phyloP scores from a whole-genome alignment of 73 alveolate species.

The Breviolum minutum region DNA sequence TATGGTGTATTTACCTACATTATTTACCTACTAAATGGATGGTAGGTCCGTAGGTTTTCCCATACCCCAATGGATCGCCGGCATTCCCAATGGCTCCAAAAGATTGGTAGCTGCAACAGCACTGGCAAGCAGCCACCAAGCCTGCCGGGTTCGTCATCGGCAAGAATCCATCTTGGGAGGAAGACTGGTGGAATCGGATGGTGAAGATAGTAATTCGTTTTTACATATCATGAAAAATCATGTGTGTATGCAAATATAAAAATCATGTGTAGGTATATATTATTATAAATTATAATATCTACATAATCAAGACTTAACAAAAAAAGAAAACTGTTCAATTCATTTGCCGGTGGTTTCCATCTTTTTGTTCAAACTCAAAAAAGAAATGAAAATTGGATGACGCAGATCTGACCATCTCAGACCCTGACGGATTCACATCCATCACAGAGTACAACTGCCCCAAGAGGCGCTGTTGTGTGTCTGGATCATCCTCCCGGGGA shows the following conservation, averaged over 20 bases:
- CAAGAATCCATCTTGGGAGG: background rate
- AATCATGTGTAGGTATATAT: no score
- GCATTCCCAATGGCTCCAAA: constrained; percentile 9
- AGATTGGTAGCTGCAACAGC: constrained; percentile 85
- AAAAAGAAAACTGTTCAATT: no score
- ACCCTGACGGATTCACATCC: constrained; percentile 75
- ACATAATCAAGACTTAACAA: no score
- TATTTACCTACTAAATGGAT: no score
- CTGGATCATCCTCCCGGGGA: constrained; percentile 48
- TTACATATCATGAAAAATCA: background rate
- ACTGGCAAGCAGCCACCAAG: constrained; percentile 92
- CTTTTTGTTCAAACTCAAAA: background rate
- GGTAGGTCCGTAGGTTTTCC: no score
- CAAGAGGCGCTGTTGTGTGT: constrained; percentile 61
- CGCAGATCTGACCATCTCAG: background rate
- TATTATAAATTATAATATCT: no score
- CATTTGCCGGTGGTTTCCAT: no score
- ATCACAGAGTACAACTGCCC: constrained; percentile 63
- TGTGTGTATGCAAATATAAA: background rate
- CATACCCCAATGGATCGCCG: background rate
- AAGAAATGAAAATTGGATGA: background rate
- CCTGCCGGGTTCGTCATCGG: background rate
- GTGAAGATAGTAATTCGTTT: background rate
- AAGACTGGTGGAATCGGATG: background rate
- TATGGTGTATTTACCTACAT: no score